Conservation (phyloP, 108 stramenopile species). For the Hondaea fermentalgiana region DNA sequence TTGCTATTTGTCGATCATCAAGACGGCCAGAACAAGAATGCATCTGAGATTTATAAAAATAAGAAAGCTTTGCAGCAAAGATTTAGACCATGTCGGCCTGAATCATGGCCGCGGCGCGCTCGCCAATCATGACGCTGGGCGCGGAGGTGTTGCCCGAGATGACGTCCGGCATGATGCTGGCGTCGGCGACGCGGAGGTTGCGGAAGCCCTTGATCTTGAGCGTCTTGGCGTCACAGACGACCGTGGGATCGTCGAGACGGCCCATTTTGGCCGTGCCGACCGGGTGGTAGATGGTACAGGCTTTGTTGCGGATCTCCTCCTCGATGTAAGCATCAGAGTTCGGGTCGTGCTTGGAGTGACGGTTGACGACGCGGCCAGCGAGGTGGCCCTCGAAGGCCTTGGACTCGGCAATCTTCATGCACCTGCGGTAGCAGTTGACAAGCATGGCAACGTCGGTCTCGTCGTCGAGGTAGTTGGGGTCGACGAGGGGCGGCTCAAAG, state of each 20-base stretch:
- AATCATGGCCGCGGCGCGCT: neutral
- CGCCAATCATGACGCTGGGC: neutral
- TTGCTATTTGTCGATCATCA: too few relatives aligned
- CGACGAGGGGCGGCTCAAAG: neutral
- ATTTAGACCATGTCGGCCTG: neutral
- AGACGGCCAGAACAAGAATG: too few relatives aligned
- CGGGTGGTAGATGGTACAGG: neutral
- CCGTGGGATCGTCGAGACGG: neutral
- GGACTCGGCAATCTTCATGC: neutral
- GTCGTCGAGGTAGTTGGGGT: neutral
- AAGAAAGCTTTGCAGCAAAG: neutral
- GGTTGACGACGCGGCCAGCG: neutral
- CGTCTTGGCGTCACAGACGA: neutral
- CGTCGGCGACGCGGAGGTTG: neutral
- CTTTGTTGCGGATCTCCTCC: neutral
- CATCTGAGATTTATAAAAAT: too few relatives aligned
- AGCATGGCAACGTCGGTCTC: neutral
- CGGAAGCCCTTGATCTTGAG: neutral
- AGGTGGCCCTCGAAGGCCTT: neutral
- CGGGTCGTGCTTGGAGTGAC: neutral
- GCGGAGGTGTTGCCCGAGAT: neutral
- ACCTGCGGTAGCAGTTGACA: neutral
- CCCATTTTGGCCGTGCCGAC: neutral
- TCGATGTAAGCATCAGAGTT: neutral
- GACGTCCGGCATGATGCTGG: constrained; percentile 29